phyloP scores from a whole-genome alignment of 2,329 filamentous ascomycete species.

The Tolypocladium tundrense region DNA sequence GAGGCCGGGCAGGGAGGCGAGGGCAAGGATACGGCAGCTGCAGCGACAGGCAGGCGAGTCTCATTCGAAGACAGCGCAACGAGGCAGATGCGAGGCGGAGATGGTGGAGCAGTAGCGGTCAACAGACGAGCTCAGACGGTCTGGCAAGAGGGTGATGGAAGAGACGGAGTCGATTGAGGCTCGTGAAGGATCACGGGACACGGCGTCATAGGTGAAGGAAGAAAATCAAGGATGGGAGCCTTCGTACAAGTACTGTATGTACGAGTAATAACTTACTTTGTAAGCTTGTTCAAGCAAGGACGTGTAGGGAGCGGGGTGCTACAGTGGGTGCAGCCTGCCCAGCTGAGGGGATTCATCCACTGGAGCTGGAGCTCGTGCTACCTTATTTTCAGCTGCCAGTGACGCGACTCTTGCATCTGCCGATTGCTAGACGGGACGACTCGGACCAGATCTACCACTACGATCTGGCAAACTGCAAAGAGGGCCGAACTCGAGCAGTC shows the following conservation, averaged over 20 bases:
- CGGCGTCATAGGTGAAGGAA: background rate
- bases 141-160: background rate
- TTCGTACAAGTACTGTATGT: too few species aligned
- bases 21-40: constrained; percentile 1
- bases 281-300: background rate
- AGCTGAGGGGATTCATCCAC: background rate
- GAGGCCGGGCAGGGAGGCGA: background rate
- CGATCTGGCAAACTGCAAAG: background rate
- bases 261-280: background rate
- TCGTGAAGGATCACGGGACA: background rate
- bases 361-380: background rate
- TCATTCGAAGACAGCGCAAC: background rate
- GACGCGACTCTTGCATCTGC: background rate
- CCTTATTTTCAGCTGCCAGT: background rate
- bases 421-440: background rate
- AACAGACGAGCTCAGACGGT: background rate
- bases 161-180: background rate
- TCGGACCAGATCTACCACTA: background rate
- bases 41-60: background rate
- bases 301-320: background rate
- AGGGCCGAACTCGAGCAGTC: background rate
- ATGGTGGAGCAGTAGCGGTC: background rate
- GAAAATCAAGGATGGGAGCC: background rate
- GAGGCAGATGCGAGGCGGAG: background rate
- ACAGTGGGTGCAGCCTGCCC: background rate